A percentile compares a stretch with the other conserved stretches of the same genome.
Evolutionary conservation across 441 rosid genomes (phyloP).

Genomic region (Lepidium campestre): DNA sequence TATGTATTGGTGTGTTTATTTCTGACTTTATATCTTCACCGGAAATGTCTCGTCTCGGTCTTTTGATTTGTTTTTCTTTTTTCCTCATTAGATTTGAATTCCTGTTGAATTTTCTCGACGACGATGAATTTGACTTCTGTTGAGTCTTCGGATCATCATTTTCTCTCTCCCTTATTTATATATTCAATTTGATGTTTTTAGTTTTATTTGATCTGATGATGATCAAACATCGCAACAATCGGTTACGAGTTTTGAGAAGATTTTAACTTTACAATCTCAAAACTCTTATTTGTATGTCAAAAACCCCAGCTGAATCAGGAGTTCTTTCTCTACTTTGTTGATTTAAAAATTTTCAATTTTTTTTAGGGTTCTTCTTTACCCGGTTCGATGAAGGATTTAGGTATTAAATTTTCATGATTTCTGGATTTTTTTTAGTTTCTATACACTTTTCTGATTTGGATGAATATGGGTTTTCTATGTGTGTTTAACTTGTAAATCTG

Average conservation of each 20-base stretch:
- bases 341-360: background rate
- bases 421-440: background rate
- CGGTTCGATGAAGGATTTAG: background rate
- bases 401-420: background rate
- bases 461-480: background rate
- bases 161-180: background rate
- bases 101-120: background rate
- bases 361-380: background rate
- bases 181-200: background rate
- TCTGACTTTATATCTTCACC: background rate
- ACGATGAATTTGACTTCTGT: slow-evolving; percentile 9
- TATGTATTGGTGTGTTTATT: background rate
- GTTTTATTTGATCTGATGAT: background rate
- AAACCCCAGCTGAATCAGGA: background rate
- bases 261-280: background rate
- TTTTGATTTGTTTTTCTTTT: background rate
- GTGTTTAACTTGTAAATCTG: slow-evolving; percentile 10
- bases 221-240: background rate
- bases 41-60: background rate
- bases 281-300: background rate
- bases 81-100: background rate
- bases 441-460: background rate
- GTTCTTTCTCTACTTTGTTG: background rate
- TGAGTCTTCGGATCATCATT: background rate
- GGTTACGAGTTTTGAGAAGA: background rate